Percentiles rank a stretch among this genome's conserved stretches.
These are phyloP conservation scores for Neurospora tetrasperma DNA, from an alignment of 495 filamentous ascomycete genomes.

Conservation along the genomic window DNA sequence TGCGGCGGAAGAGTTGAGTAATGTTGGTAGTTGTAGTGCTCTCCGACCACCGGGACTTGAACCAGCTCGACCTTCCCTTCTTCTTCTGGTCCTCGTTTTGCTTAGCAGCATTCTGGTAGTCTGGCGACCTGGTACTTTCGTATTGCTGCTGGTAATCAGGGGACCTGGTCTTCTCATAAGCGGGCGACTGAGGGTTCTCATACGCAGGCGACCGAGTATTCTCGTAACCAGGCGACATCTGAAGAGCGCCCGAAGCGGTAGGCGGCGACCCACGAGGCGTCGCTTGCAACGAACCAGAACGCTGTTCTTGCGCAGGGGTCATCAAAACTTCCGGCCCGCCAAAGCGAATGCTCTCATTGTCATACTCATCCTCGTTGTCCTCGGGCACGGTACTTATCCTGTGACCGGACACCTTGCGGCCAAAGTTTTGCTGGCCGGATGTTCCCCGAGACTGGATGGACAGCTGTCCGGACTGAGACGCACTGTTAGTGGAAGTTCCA, in stretches of 20 bases:
- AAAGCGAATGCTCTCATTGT: slow-evolving; percentile 36
- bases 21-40: slow-evolving; percentile 67
- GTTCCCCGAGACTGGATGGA: slow-evolving; percentile 54
- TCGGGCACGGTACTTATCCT: slow-evolving; percentile 85
- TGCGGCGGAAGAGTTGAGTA: slow-evolving; percentile 40
- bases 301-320: slow-evolving; percentile 35
- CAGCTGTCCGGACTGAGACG: slow-evolving; percentile 66
- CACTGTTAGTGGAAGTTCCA: slow-evolving; percentile 60
- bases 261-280: slow-evolving; percentile 66
- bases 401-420: slow-evolving; percentile 58
- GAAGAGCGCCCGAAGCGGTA: slow-evolving; percentile 31
- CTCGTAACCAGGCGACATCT: slow-evolving; percentile 34
- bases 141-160: slow-evolving; percentile 34
- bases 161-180: slow-evolving; percentile 32
- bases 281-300: slow-evolving; percentile 40
- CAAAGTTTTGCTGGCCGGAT: slow-evolving; percentile 48
- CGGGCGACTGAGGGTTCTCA: slow-evolving; percentile 22
- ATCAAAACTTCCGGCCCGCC: slow-evolving; percentile 37
- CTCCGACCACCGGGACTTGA: slow-evolving; percentile 96
- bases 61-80: slow-evolving; percentile 81
- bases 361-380: slow-evolving; percentile 60
- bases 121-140: slow-evolving; percentile 28
- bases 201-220: slow-evolving; percentile 10
- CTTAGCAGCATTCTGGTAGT: slow-evolving; percentile 32
- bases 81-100: slow-evolving; percentile 78